Conservation (phyloP, 768 basidiomycete genomes). For the Ephemerocybe angulata region DNA sequence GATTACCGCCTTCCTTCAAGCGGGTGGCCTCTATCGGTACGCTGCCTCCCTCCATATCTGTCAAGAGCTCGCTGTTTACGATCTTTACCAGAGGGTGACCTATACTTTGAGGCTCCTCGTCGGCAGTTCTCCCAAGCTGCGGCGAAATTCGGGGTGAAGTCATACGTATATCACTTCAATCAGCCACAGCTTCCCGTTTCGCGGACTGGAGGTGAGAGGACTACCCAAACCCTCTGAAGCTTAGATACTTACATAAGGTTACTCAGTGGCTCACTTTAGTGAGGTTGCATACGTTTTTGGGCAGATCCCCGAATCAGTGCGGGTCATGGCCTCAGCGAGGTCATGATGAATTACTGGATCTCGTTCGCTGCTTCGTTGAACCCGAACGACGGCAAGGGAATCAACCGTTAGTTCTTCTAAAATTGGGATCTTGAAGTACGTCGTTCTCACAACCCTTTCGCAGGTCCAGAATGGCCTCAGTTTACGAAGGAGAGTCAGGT, state of each 20-base stretch:
- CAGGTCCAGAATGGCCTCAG: conserved; percentile 29
- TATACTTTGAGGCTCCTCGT: conserved; percentile 36
- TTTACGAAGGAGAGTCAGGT: conserved; percentile 27
- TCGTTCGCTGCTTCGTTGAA: conserved; percentile 37
- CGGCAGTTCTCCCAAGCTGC: conserved; percentile 40
- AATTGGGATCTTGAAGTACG: background rate
- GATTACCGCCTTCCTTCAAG: conserved; percentile 31
- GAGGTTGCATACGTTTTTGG: conserved; percentile 35
- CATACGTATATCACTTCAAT: conserved; percentile 41
- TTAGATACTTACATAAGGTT: background rate
- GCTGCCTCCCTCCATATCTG: too few species aligned
- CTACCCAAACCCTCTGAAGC: too few species aligned
- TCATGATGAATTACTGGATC: conserved; percentile 43
- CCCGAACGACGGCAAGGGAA: conserved; percentile 37
- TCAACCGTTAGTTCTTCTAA: conserved; percentile 20
- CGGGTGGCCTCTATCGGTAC: conserved; percentile 30
- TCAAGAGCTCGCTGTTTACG: background rate
- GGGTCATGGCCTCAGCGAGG: conserved; percentile 21
- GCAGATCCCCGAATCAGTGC: conserved; percentile 21
- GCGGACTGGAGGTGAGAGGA: background rate
- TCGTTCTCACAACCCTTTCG: too few species aligned
- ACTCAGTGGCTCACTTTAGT: conserved; percentile 29
- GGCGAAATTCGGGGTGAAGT: conserved; percentile 30
- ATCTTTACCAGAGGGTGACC: conserved; percentile 29
- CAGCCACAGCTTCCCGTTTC: too few species aligned